phyloP scores from a whole-genome alignment of 2,329 filamentous ascomycete species.

The Colletotrichum chlorophyti region DNA sequence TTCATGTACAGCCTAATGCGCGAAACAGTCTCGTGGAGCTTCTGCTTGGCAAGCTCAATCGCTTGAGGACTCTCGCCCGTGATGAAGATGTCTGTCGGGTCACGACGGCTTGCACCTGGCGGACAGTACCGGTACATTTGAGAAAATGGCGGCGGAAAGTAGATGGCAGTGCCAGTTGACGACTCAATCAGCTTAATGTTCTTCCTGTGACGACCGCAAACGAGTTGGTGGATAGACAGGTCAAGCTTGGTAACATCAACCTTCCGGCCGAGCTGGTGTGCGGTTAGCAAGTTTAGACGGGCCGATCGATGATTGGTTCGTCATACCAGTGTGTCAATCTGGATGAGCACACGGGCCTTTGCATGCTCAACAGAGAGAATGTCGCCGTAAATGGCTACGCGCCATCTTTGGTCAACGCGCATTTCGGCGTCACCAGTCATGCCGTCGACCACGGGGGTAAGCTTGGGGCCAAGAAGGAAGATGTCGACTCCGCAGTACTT shows the following conservation, averaged over 20 bases:
- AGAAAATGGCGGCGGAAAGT: constrained; percentile 95
- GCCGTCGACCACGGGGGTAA: constrained; percentile 77
- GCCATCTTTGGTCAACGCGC: constrained; percentile 87
- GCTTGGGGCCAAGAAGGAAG: constrained; percentile 90
- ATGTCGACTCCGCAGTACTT: constrained; percentile 94
- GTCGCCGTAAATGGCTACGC: constrained; percentile 94
- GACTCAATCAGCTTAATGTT: constrained; percentile 99
- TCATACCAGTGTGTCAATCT: constrained; percentile 90
- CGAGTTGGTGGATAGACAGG: constrained; percentile 85
- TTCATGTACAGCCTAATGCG: constrained; percentile 88
- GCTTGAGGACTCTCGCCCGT: constrained; percentile 86
- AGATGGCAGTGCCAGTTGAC: constrained; percentile 93
- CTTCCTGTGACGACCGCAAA: constrained; percentile 92
- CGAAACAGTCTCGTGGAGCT: constrained; percentile 84
- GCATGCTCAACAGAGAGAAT: constrained; percentile 95
- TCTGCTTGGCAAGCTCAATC: constrained; percentile 88
- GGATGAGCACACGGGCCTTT: constrained; percentile 93
- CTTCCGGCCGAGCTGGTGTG: constrained; percentile 68
- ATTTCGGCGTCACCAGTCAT: constrained; percentile 81
- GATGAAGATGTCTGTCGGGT: constrained; percentile 91
- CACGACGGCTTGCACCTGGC: constrained; percentile 78
- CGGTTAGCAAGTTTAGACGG: constrained; percentile 16
- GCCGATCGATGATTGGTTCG: neutral
- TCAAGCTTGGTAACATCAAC: constrained; percentile 86
- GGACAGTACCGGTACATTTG: constrained; percentile 91